A percentile compares a stretch with the other conserved stretches of the same genome.
Conservation (phyloP, 306 rosid genomes). For the Benincasa hispida region DNA sequence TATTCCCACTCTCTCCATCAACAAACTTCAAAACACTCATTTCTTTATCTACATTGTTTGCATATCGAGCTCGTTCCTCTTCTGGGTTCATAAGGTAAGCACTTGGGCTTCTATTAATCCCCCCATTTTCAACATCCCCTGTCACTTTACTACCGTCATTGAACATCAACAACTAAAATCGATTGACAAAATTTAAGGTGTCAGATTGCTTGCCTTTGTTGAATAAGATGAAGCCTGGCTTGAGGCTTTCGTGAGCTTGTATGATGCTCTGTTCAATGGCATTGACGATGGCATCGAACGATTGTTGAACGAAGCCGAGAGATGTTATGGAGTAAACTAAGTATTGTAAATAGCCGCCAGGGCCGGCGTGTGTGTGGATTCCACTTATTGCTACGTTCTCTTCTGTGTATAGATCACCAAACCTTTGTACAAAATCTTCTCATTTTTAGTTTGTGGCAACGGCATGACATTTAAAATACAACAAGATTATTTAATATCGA, state of each 20-base stretch:
- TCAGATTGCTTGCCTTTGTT: conserved; percentile 25
- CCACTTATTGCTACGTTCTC: conserved; percentile 86
- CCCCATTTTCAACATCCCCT: conserved; percentile 59
- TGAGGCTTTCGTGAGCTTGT: conserved; percentile 61
- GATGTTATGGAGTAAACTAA: conserved; percentile 55
- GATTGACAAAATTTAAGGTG: not conserved
- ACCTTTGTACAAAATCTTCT: conserved; percentile 20
- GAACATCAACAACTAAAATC: not conserved
- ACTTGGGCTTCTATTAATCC: conserved; percentile 77
- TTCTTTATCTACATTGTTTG: conserved; percentile 41
- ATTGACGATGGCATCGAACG: conserved; percentile 59
- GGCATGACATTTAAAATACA: too few relatives aligned
- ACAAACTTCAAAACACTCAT: conserved; percentile 67
- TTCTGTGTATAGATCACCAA: conserved; percentile 47
- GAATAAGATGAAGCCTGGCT: conserved; percentile 47
- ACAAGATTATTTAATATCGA: too few relatives aligned
- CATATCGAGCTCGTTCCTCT: conserved; percentile 53
- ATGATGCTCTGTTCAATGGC: conserved; percentile 57
- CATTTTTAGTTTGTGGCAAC: too few relatives aligned
- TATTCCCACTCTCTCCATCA: conserved; percentile 29
- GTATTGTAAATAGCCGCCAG: conserved; percentile 79
- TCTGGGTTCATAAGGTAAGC: conserved; percentile 61
- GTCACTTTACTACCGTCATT: not conserved
- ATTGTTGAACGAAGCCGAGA: conserved; percentile 59
- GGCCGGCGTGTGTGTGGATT: conserved; percentile 80